These are phyloP conservation scores for Anacardium occidentale DNA, from an alignment of 345 rosid species.

Conservation along the genomic window DNA sequence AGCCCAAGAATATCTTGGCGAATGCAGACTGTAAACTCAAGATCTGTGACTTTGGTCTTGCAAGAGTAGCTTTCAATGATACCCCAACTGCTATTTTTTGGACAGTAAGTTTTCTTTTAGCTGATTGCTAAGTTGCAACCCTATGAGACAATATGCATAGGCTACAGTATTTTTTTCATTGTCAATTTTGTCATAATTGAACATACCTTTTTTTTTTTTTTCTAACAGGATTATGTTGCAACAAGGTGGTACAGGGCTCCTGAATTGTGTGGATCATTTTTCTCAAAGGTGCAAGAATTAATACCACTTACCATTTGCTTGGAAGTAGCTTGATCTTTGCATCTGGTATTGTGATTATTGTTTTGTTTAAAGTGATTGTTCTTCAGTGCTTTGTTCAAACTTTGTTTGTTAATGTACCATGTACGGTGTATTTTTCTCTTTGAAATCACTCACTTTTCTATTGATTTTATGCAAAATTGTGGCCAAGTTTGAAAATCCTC, in stretches of 20 bases:
- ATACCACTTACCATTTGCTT: constrained; percentile 26
- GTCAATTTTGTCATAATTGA: neutral
- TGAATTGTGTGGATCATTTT: constrained; percentile 94
- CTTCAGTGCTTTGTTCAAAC: neutral
- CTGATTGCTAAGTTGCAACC: neutral
- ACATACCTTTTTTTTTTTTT: constrained; percentile 8
- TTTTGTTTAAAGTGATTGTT: constrained; percentile 2
- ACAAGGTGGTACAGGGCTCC: constrained; percentile 98
- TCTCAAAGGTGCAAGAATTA: constrained; percentile 69
- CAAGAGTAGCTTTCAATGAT: constrained; percentile 91
- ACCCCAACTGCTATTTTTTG: constrained; percentile 93
- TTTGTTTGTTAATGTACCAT: neutral
- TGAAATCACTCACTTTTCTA: too few species aligned
- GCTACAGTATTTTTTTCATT: constrained; percentile 2
- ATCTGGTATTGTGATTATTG: constrained; percentile 8
- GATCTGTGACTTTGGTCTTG: constrained; percentile 98
- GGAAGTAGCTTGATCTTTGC: constrained; percentile 26
- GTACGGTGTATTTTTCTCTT: neutral
- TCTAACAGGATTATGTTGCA: constrained; percentile 83
- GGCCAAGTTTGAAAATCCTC: neutral
- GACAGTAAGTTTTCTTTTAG: constrained; percentile 54
- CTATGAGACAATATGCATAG: neutral
- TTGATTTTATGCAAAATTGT: neutral
- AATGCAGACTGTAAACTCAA: constrained; percentile 96
- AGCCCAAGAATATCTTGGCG: constrained; percentile 91